phyloP scores from a whole-genome alignment of 2,329 filamentous ascomycete genomes.

The Alternaria consortialis region DNA sequence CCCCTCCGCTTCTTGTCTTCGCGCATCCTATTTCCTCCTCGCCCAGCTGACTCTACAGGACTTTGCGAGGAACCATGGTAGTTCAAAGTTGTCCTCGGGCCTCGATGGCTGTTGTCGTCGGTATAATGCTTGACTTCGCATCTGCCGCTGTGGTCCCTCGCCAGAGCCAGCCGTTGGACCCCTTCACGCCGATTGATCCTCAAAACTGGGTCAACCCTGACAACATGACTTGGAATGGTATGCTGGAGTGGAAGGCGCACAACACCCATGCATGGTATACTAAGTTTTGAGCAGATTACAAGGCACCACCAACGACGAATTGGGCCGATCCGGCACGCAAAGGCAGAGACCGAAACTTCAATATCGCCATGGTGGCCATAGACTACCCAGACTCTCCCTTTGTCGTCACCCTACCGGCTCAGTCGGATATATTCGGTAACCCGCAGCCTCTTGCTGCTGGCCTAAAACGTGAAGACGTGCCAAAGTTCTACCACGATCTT shows the following conservation, averaged over 20 bases:
- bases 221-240: conserved; percentile 56
- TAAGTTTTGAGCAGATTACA: conserved; percentile 50
- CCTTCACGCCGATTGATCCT: conserved; percentile 61
- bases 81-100: background rate
- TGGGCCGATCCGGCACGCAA: conserved; percentile 58
- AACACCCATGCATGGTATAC: conserved; percentile 63
- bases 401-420: conserved; percentile 57
- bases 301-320: conserved; percentile 57
- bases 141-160: conserved; percentile 27
- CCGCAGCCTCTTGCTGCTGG: conserved; percentile 57
- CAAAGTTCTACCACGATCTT: conserved; percentile 61
- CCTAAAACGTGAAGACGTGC: conserved; percentile 58
- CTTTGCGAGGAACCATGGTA: background rate
- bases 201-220: conserved; percentile 64
- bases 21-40: background rate
- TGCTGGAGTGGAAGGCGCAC: conserved; percentile 39
- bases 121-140: conserved; percentile 26
- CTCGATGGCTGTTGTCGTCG: conserved; percentile 25
- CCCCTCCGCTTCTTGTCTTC: background rate
- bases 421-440: conserved; percentile 62
- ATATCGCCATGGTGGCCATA: conserved; percentile 63
- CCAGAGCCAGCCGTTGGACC: conserved; percentile 41
- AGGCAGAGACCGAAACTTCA: conserved; percentile 63
- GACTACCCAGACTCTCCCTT: conserved; percentile 63
- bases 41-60: background rate